These are phyloP conservation scores for Dictyostelium firmibasis DNA, from an alignment of 78 protist genomes.

Conservation along the genomic window DNA sequence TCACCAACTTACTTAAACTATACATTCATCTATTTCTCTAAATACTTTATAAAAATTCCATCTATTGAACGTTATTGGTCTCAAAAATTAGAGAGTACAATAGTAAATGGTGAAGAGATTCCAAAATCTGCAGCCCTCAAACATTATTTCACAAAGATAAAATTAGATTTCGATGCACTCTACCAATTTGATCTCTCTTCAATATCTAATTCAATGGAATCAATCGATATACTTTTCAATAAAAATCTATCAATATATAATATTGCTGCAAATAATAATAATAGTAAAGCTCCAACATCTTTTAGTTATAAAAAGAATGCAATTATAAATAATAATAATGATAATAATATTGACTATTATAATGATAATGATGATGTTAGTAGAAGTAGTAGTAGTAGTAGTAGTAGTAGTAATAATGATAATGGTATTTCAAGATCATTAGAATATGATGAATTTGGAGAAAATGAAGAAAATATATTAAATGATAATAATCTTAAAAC, in stretches of 20 bases:
- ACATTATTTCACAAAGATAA: background rate
- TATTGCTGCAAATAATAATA: no score
- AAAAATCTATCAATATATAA: background rate
- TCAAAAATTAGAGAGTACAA: background rate
- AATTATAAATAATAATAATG: no score
- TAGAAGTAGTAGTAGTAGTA: no score
- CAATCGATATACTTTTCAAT: background rate
- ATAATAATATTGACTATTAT: no score
- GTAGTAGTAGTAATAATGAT: no score
- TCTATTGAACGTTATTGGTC: background rate
- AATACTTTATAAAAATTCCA: background rate
- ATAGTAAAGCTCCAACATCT: no score
- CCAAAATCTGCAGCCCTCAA: background rate
- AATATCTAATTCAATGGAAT: background rate
- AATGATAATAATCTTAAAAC: background rate
- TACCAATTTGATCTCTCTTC: background rate
- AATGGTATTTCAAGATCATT: no score
- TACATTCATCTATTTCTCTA: background rate
- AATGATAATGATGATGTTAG: no score
- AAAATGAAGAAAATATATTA: no score
- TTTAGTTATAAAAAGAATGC: no score
- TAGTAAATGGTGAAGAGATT: background rate
- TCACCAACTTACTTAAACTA: background rate
- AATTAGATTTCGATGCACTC: background rate
- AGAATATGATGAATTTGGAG: no score